Base-by-base conservation (phyloP, 163 green algal genomes). In the Chloroidium sp. region DNA sequence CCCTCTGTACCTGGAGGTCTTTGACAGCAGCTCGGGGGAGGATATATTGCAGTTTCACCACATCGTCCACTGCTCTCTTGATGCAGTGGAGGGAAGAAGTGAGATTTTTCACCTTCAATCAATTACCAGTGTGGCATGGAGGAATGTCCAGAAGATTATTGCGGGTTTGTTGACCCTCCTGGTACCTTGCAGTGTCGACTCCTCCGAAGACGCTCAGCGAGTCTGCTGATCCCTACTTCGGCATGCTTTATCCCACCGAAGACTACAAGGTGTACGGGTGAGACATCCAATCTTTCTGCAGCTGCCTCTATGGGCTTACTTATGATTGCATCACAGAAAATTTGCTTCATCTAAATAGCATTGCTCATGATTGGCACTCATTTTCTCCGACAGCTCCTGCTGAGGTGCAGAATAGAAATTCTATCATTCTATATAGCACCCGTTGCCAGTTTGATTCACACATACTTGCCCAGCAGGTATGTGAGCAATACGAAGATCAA, bases 71-170 rank as follows among this genome's bases (percentile, higher is more conserved):
- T 94, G 91, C 82, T 85, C 93, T 4, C 84, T 98, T 1, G 94
- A 97, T 82, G 91, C 91, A 0, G 87, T 97, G 13, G 94, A 98
- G 61, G 92, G 97, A 84, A 94, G 92, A 76, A 84, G 92, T 84
- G 62, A 10, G 76, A 61, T 61, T 57, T 78, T 69, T 1, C 67
- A 10, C 13, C 3, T 76, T 59, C 10, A 76, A 36, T 36, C 36
- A 36, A 36, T 36, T 36, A 36, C 36, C 36, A 36, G 36, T 36
- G 36, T 36, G 36, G 36, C 36, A 36, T 36, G 36, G 36, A 36
- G 36, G 36, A 36, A 36, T 36, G 36, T 36, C 36, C 36, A 36
- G 36, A 36, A 36, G 36, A 36, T 36, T 36, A 36, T 36, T 36
- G 36, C 36, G 36, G 36, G 36, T 36, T 36, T 36, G 36, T 36